Percentiles rank a stretch among this genome's conserved stretches.
These are phyloP conservation scores for Penicillium psychrofluorescens DNA, from an alignment of 495 filamentous ascomycete genomes.

Conservation along the genomic window DNA sequence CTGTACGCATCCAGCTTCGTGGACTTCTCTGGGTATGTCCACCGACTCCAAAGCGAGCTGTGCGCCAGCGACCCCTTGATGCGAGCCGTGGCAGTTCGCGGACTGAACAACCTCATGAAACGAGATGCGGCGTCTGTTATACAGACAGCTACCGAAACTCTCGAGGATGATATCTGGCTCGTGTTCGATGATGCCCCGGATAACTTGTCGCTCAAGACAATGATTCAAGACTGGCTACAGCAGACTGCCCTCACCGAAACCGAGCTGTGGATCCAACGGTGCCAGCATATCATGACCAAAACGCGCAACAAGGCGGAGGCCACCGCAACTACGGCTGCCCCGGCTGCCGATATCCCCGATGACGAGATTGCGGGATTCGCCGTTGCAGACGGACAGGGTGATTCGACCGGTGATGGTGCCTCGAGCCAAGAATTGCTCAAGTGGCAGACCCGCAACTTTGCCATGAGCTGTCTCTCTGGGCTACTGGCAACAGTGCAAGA, in stretches of 20 bases:
- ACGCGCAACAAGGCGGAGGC: slow-evolving; percentile 55
- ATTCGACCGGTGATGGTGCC: slow-evolving; percentile 49
- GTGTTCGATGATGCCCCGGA: slow-evolving; percentile 69
- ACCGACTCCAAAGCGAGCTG: slow-evolving; percentile 69
- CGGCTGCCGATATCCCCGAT: slow-evolving; percentile 71
- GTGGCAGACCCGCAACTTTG: slow-evolving; percentile 95
- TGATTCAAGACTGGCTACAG: slow-evolving; percentile 84
- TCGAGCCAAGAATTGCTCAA: slow-evolving; percentile 79
- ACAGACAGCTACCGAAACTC: slow-evolving; percentile 57
- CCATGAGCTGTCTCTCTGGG: slow-evolving; percentile 84
- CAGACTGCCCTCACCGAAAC: slow-evolving; percentile 77
- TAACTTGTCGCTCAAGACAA: slow-evolving; percentile 68
- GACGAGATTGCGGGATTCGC: slow-evolving; percentile 97
- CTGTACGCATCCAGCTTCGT: slow-evolving; percentile 86
- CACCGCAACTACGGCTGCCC: slow-evolving; percentile 36
- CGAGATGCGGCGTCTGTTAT: slow-evolving; percentile 76
- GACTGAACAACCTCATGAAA: slow-evolving; percentile 91
- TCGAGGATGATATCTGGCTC: slow-evolving; percentile 91
- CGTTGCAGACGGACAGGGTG: slow-evolving; percentile 57
- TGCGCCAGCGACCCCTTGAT: slow-evolving; percentile 58
- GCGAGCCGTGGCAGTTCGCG: slow-evolving; percentile 75
- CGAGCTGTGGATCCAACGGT: slow-evolving; percentile 76
- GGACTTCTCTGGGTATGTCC: slow-evolving; percentile 75
- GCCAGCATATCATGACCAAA: slow-evolving; percentile 82
- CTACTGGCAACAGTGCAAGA: slow-evolving; percentile 69